Evolutionary conservation across 495 filamentous ascomycete genomes (phyloP).

Genomic region (Daldinia grandis): DNA sequence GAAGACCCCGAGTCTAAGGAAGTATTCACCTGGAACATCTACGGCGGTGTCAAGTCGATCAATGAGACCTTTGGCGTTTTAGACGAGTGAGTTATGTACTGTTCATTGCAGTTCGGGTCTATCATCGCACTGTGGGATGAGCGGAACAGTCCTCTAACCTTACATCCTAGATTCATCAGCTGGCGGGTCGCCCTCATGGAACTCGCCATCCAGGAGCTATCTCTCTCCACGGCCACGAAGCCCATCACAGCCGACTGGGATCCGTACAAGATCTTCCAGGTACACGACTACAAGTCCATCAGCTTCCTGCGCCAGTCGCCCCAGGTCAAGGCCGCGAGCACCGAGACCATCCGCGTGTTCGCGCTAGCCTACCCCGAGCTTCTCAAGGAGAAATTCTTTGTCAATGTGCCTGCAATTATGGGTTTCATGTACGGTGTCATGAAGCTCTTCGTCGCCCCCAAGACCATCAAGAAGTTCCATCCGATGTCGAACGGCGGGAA

Average conservation of each 20-base stretch:
- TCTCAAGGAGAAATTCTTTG: conserved; percentile 88
- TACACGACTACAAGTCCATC: conserved; percentile 88
- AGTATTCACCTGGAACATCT: conserved; percentile 84
- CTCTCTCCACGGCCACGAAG: conserved; percentile 68
- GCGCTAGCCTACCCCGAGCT: conserved; percentile 84
- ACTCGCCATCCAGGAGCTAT: conserved; percentile 72
- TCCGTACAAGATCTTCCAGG: conserved; percentile 86
- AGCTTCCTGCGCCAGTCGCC: conserved; percentile 80
- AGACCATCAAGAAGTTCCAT: conserved; percentile 86
- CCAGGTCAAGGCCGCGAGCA: conserved; percentile 71
- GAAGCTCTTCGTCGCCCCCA: conserved; percentile 78
- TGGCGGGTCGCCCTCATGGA: conserved; percentile 93
- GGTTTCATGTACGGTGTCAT: conserved; percentile 82
- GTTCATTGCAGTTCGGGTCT: background rate
- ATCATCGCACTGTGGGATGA: no score
- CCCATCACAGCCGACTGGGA: conserved; percentile 80
- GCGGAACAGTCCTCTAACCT: conserved; percentile 16
- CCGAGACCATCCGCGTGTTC: conserved; percentile 81
- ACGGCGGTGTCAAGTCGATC: conserved; percentile 76
- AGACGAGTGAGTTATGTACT: conserved; percentile 67
- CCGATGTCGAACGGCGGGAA: conserved; percentile 79
- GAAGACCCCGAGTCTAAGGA: conserved; percentile 56
- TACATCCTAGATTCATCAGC: conserved; percentile 70
- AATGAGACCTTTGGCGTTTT: conserved; percentile 78
- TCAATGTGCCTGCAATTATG: conserved; percentile 89